Conservation (phyloP, 805 yeast species). For the Metschnikowia anglica region DNA sequence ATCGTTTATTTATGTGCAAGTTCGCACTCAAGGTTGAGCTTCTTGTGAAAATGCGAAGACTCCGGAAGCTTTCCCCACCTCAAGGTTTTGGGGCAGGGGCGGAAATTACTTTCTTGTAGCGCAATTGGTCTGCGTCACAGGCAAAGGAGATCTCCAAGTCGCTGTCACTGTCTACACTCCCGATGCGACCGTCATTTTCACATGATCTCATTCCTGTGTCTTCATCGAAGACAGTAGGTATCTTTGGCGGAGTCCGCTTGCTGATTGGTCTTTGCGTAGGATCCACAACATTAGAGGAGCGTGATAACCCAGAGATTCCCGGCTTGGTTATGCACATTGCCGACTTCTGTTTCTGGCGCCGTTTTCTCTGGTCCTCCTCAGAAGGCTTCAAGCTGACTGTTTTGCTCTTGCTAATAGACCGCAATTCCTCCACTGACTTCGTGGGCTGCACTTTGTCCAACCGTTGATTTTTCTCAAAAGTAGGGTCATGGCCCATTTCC, state of each 20-base stretch:
- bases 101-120: slow-evolving; percentile 18
- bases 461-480: slow-evolving; percentile 19
- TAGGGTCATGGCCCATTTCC: slow-evolving; percentile 55
- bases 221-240: slow-evolving; percentile 1
- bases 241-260: neutral
- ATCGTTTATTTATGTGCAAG: neutral
- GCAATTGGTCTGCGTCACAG: slow-evolving; percentile 22
- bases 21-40: neutral
- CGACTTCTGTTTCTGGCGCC: slow-evolving; percentile 25
- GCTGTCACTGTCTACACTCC: slow-evolving; percentile 20
- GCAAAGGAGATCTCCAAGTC: slow-evolving; percentile 36
- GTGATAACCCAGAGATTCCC: neutral
- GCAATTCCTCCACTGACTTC: slow-evolving; percentile 18
- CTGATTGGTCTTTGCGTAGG: neutral
- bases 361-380: slow-evolving; percentile 20
- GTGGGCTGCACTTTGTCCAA: slow-evolving; percentile 9
- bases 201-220: slow-evolving; percentile 4
- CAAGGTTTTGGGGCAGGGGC: neutral
- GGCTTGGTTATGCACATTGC: slow-evolving; percentile 19
- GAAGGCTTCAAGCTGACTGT: slow-evolving; percentile 18
- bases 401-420: slow-evolving; percentile 15
- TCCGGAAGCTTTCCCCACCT: slow-evolving; percentile 4
- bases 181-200: slow-evolving; percentile 5
- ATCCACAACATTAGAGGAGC: neutral
- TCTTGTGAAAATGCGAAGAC: slow-evolving; percentile 1